These are phyloP conservation scores for Pseudogymnoascus pannorum DNA, from an alignment of 2,329 filamentous ascomycete genomes.

Conservation along the genomic window DNA sequence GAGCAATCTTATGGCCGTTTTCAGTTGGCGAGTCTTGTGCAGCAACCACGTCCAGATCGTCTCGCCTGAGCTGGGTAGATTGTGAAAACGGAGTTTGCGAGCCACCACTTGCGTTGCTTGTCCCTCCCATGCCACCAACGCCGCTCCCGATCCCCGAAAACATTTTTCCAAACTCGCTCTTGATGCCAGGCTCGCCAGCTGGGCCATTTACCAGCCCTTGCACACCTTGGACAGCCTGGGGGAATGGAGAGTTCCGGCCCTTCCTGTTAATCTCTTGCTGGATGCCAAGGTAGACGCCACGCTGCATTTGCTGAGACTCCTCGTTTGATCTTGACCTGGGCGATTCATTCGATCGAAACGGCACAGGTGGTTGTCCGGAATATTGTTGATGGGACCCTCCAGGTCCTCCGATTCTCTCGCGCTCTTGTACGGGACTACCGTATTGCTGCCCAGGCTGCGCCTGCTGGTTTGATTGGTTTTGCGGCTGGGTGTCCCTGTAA, in stretches of 20 bases:
- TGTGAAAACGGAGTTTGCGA: conserved; percentile 41
- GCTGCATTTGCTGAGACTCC: conserved; percentile 50
- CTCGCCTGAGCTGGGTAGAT: conserved; percentile 39
- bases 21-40: conserved; percentile 36
- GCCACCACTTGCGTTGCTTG: conserved; percentile 44
- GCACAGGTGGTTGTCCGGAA: conserved; percentile 32
- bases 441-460: conserved; percentile 29
- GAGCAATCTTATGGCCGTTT: conserved; percentile 32
- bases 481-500: conserved; percentile 26
- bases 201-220: conserved; percentile 74
- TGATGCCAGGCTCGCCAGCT: conserved; percentile 78
- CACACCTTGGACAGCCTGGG: conserved; percentile 88
- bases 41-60: conserved; percentile 40
- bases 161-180: conserved; percentile 90
- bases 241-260: conserved; percentile 78
- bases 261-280: conserved; percentile 72
- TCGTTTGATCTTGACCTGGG: conserved; percentile 36
- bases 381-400: conserved; percentile 30
- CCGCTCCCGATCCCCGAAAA: conserved; percentile 85
- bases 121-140: conserved; percentile 45
- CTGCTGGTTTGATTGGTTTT: conserved; percentile 28
- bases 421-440: conserved; percentile 13
- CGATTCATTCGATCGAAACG: conserved; percentile 38
- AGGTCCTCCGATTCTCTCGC: conserved; percentile 7
- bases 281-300: conserved; percentile 65